Base-by-base conservation (phyloP, 2,329 filamentous ascomycete species). In the Ascochyta clinopodiicola region DNA sequence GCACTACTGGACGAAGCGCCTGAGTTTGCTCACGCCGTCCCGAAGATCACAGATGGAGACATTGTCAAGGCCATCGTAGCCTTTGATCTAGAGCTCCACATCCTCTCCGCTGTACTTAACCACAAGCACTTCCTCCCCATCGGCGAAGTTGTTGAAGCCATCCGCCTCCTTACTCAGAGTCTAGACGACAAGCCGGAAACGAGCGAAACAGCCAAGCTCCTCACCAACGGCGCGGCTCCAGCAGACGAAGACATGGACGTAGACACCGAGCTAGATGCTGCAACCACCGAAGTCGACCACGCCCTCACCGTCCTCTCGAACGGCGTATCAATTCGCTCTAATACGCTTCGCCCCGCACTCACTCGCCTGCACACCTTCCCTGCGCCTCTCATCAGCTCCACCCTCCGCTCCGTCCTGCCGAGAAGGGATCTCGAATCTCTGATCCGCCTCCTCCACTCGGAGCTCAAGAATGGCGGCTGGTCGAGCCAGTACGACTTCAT, bases 401-500 rank as follows among this genome's bases (percentile, higher is more conserved):
- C 85, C 3, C 81, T 94, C 39, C 86, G 88, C 36, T 79, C 81
- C 10, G 83, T 82, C 25, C 84, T 91, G 56, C 82, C 83, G 43
- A 86, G 85, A 2, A 83, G 88, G 60, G 88, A 93, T 63, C 85
- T 89, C 22, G 79, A 91, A 10, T 86, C 87, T 32, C 81, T 94
- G 48, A 88, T 93, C 63, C 84, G 89, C 62, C 80, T 92, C 6
- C 80, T 94, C 27, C 86, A 90, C 51, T 82, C 88, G 60, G 89
- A 93, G 75, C 81, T 94, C 40, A 85, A 87, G 46, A 85, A 87
- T 61, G 90, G 90, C 53, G 87, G 88, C 29, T 94, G 90, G 90
- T 91, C 88, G 0, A 84, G 86, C 17, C 82, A 85, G 21, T 92
- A 92, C 72, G 77, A 90, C 34, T 88, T 90, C 64, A 75, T 78